Evolutionary conservation across 2,329 filamentous ascomycete species (phyloP).

Genomic region (Aspergillus fumigatiaffinis): DNA sequence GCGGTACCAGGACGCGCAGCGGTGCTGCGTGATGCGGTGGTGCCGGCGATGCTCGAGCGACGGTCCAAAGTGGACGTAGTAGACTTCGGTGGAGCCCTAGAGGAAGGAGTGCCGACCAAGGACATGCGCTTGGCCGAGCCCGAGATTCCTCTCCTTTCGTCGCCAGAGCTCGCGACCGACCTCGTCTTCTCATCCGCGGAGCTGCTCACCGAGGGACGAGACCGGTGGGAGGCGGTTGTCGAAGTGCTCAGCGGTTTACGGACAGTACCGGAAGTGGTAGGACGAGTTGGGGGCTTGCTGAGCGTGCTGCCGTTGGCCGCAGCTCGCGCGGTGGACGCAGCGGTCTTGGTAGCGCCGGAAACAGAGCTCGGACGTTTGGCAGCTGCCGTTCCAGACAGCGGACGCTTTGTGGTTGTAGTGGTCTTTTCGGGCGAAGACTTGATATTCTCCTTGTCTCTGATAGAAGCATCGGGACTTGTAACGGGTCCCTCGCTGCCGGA

Average conservation of each 20-base stretch:
- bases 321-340: constrained; percentile 24
- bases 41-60: constrained; percentile 35
- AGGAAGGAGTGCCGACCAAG: constrained; percentile 35
- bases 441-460: constrained; percentile 31
- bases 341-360: constrained; percentile 27
- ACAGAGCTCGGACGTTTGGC: constrained; percentile 36
- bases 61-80: constrained; percentile 33
- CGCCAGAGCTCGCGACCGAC: constrained; percentile 41
- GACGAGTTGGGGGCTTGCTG: constrained; percentile 44
- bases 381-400: constrained; percentile 31
- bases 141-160: constrained; percentile 43
- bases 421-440: constrained; percentile 32
- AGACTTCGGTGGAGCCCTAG: constrained; percentile 32
- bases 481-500: constrained; percentile 31
- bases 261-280: constrained; percentile 28
- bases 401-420: constrained; percentile 29
- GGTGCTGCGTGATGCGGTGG: constrained; percentile 27
- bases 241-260: constrained; percentile 36
- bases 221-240: constrained; percentile 37
- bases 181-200: constrained; percentile 42
- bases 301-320: constrained; percentile 35
- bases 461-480: constrained; percentile 32
- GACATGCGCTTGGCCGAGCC: constrained; percentile 44
- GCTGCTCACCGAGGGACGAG: constrained; percentile 41
- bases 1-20: constrained; percentile 16